Evolutionary conservation across 371 early-diverging fungal species (phyloP).

Genomic region (Dinochytrium kinnereticum): DNA sequence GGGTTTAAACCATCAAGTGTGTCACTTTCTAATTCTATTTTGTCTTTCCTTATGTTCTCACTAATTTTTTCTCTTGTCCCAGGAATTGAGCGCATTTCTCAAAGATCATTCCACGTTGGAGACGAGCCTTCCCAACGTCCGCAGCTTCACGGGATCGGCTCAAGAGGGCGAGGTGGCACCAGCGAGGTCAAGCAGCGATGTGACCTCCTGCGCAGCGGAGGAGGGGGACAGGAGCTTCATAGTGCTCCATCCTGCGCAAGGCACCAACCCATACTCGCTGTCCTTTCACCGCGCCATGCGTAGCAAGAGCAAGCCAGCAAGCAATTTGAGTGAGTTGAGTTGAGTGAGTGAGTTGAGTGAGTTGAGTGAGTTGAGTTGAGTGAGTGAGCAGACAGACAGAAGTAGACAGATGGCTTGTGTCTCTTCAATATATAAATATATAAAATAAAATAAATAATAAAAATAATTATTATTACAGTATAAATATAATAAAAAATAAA

Average conservation of each 20-base stretch:
- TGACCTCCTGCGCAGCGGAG: background rate
- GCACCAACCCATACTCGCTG: background rate
- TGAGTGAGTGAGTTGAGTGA: too few relatives aligned
- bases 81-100: constrained; percentile 31
- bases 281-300: background rate
- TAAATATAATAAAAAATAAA: too few relatives aligned
- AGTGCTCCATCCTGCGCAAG: background rate
- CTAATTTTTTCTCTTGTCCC: background rate
- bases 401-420: too few relatives aligned
- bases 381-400: too few relatives aligned
- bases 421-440: too few relatives aligned
- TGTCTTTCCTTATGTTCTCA: background rate
- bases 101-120: constrained; percentile 35
- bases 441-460: too few relatives aligned
- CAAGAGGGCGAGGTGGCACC: background rate
- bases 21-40: too few relatives aligned
- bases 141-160: background rate
- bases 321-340: too few relatives aligned
- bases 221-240: background rate
- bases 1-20: too few relatives aligned
- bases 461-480: too few relatives aligned
- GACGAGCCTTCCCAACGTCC: constrained; percentile 33
- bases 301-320: too few relatives aligned
- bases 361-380: too few relatives aligned
- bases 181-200: background rate